Percentiles rank a stretch among this genome's conserved stretches.
These are phyloP conservation scores for Ilex paraguariensis DNA, from an alignment of 305 asterid species.

Conservation along the genomic window DNA sequence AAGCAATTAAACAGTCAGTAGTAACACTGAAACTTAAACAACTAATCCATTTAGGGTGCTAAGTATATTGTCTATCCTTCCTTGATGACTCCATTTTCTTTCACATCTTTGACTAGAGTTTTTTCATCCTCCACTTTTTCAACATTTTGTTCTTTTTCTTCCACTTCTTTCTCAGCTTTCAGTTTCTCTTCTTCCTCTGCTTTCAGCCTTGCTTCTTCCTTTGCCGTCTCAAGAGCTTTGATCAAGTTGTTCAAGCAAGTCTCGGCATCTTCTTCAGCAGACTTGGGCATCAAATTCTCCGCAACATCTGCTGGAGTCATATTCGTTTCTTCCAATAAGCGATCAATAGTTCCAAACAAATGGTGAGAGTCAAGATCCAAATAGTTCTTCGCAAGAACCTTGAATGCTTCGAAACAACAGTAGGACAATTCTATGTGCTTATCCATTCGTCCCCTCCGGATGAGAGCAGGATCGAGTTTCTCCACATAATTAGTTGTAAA, in stretches of 20 bases:
- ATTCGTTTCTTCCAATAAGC: conserved; percentile 30
- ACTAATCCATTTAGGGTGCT: too few species aligned
- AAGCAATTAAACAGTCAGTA: too few species aligned
- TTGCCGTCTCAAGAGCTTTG: conserved; percentile 31
- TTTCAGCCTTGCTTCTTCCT: conserved; percentile 5
- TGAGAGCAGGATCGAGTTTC: conserved; percentile 53
- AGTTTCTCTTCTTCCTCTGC: conserved; percentile 10
- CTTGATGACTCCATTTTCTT: too few species aligned
- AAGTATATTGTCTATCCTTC: too few species aligned
- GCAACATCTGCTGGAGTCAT: conserved; percentile 55
- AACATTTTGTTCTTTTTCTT: too few species aligned
- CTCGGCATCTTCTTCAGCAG: conserved; percentile 21
- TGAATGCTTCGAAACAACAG: conserved; percentile 53
- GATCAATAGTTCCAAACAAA: conserved; percentile 21
- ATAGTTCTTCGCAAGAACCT: conserved; percentile 48
- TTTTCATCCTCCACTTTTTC: too few species aligned
- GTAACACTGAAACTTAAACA: too few species aligned
- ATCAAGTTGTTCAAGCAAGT: conserved; percentile 31
- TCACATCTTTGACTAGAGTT: too few species aligned
- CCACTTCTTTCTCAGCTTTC: too few species aligned
- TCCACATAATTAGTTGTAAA: conserved; percentile 46
- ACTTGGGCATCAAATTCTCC: conserved; percentile 53
- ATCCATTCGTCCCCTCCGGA: conserved; percentile 60
- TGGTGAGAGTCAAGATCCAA: conserved; percentile 22
- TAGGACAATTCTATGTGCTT: conserved; percentile 51